Percentiles rank a stretch among this genome's conserved stretches.
These are phyloP conservation scores for Nemania sp. DNA, from an alignment of 2,329 filamentous ascomycete genomes.

Conservation along the genomic window DNA sequence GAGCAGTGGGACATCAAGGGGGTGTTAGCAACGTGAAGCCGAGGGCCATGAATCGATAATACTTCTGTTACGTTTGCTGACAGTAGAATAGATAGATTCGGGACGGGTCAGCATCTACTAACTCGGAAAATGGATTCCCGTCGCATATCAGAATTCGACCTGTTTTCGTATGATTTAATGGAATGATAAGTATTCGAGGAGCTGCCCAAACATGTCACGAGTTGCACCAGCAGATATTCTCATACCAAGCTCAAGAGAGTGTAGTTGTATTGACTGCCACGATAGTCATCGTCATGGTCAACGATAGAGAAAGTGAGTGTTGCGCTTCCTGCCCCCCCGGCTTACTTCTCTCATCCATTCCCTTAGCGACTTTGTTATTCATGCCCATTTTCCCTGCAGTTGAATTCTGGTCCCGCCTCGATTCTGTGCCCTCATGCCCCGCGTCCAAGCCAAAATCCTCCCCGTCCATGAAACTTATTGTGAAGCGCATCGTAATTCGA, in stretches of 20 bases:
- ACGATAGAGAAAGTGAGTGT: conserved; percentile 38
- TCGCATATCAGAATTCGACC: background rate
- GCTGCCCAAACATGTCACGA: background rate
- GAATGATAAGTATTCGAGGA: background rate
- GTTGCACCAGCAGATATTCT: conserved; percentile 23
- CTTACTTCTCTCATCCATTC: conserved; percentile 4
- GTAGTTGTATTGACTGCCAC: conserved; percentile 36
- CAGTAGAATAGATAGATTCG: background rate
- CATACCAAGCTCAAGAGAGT: conserved; percentile 30
- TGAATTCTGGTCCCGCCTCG: conserved; percentile 5
- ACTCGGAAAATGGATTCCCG: background rate
- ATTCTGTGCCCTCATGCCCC: conserved; percentile 23
- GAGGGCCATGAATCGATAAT: background rate
- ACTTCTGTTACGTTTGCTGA: background rate
- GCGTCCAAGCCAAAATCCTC: conserved; percentile 17
- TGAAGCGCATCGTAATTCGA: conserved; percentile 36
- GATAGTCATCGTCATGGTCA: conserved; percentile 40
- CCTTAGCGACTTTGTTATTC: conserved; percentile 2
- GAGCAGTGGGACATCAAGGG: background rate
- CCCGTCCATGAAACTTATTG: conserved; percentile 29
- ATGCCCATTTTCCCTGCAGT: background rate
- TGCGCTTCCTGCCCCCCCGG: conserved; percentile 13
- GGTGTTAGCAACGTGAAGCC: background rate
- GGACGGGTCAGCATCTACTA: background rate
- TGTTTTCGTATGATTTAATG: background rate